These are phyloP conservation scores for Aspergillus sp. DNA, from an alignment of 2,329 filamentous ascomycete genomes.

Conservation along the genomic window DNA sequence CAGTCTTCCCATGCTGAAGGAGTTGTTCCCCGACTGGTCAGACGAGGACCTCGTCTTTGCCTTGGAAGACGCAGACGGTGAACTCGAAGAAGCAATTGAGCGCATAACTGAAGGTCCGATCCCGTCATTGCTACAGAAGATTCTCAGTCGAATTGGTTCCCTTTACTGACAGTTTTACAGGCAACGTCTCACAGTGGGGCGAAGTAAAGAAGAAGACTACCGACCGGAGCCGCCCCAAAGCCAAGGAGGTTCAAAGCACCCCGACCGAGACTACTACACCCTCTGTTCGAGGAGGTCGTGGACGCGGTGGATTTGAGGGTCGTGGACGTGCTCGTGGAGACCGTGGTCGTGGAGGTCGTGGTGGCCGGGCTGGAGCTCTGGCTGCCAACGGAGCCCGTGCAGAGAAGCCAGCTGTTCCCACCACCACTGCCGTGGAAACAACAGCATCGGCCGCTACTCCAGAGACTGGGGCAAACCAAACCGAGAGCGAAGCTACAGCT, in stretches of 20 bases:
- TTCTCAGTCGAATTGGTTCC: neutral
- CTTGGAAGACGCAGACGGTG: conserved; percentile 66
- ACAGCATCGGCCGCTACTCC: conserved; percentile 16
- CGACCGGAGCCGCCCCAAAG: conserved; percentile 42
- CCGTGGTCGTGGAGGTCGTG: conserved; percentile 44
- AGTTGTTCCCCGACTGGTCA: conserved; percentile 93
- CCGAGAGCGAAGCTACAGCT: conserved; percentile 8
- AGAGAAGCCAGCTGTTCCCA: conserved; percentile 22
- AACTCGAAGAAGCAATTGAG: conserved; percentile 46
- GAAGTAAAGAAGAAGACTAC: conserved; percentile 49
- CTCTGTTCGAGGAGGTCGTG: conserved; percentile 38
- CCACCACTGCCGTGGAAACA: conserved; percentile 10
- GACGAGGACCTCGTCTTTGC: conserved; percentile 92
- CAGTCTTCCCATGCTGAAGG: conserved; percentile 77
- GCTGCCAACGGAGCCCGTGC: conserved; percentile 40
- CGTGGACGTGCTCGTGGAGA: conserved; percentile 45
- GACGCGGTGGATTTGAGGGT: conserved; percentile 43
- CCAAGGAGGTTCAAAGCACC: conserved; percentile 38
- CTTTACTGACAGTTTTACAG: conserved; percentile 20
- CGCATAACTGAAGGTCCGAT: conserved; percentile 46
- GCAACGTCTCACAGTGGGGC: conserved; percentile 49
- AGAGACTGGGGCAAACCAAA: conserved; percentile 17
- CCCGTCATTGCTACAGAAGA: neutral
- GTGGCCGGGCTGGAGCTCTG: conserved; percentile 36
- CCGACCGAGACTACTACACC: conserved; percentile 29